These are phyloP conservation scores for Yamadazyma trypodendri DNA, from an alignment of 1,139 yeast genomes.

Conservation along the genomic window DNA sequence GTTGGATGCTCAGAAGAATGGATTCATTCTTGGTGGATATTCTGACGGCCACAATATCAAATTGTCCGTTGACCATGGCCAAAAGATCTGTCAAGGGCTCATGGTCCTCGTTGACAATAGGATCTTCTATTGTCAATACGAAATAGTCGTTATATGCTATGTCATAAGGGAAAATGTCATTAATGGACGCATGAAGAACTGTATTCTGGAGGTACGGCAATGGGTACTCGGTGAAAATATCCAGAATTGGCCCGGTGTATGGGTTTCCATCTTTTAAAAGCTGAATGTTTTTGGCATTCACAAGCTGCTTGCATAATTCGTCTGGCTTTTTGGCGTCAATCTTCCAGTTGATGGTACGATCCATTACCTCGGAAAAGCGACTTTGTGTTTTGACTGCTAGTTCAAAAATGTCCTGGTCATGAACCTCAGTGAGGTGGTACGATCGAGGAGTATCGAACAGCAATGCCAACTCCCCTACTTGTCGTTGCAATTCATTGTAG, in stretches of 20 bases:
- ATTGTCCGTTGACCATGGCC: constrained; percentile 17
- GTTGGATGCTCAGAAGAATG: constrained; percentile 3
- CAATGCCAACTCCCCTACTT: constrained; percentile 14
- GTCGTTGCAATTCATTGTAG: constrained; percentile 14
- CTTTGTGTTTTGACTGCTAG: constrained; percentile 20
- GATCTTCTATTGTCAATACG: constrained; percentile 23
- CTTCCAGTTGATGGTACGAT: background rate
- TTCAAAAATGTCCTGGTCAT: constrained; percentile 28
- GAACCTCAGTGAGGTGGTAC: constrained; percentile 32
- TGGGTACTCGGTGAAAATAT: constrained; percentile 8
- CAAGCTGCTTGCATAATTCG: constrained; percentile 10
- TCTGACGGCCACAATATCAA: constrained; percentile 31
- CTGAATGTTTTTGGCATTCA: constrained; percentile 6
- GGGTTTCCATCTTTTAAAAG: constrained; percentile 7
- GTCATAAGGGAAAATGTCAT: constrained; percentile 30
- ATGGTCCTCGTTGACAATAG: constrained; percentile 21
- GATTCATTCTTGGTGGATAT: constrained; percentile 15
- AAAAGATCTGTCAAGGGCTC: constrained; percentile 21
- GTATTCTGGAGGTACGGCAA: constrained; percentile 2
- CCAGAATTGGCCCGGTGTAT: constrained; percentile 2
- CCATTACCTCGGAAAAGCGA: constrained; percentile 2
- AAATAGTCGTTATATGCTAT: constrained; percentile 25
- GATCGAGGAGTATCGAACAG: constrained; percentile 14
- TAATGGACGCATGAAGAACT: constrained; percentile 7
- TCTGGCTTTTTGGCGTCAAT: background rate